Percentiles rank a stretch among this genome's conserved stretches.
These are phyloP conservation scores for Pascua guehoae DNA, from an alignment of 1,284 basidiomycete genomes.

Conservation along the genomic window DNA sequence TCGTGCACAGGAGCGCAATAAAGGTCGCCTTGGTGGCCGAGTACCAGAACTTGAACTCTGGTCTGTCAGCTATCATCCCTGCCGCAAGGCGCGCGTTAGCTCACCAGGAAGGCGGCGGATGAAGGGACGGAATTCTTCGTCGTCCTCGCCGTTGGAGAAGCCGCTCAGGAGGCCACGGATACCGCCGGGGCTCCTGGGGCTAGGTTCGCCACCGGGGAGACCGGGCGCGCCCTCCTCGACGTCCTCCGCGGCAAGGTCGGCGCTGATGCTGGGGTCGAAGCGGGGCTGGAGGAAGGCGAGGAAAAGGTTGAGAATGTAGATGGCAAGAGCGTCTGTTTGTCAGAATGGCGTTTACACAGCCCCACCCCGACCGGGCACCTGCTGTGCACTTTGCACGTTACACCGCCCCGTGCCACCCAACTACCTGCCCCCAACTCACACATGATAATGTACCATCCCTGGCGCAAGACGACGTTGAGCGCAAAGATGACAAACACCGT, in stretches of 20 bases:
- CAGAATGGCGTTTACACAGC: background rate
- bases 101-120: constrained; percentile 91
- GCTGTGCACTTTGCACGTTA: background rate
- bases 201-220: constrained; percentile 39
- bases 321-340: constrained; percentile 71
- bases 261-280: constrained; percentile 93
- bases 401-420: background rate
- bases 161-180: constrained; percentile 43
- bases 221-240: constrained; percentile 83
- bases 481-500: constrained; percentile 74
- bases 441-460: constrained; percentile 85
- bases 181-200: constrained; percentile 26
- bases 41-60: constrained; percentile 62
- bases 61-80: constrained; percentile 1
- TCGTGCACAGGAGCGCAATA: constrained; percentile 73
- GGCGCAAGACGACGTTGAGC: constrained; percentile 78
- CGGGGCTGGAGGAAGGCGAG: constrained; percentile 52
- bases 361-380: too few species aligned
- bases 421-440: constrained; percentile 19
- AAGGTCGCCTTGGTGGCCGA: constrained; percentile 84
- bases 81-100: background rate
- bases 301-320: constrained; percentile 80
- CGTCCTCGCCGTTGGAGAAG: constrained; percentile 48
- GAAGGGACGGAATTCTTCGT: constrained; percentile 92
- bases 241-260: constrained; percentile 88